Base-by-base conservation (phyloP, 805 yeast species). In the Kodamaea kaohsiungensis region DNA sequence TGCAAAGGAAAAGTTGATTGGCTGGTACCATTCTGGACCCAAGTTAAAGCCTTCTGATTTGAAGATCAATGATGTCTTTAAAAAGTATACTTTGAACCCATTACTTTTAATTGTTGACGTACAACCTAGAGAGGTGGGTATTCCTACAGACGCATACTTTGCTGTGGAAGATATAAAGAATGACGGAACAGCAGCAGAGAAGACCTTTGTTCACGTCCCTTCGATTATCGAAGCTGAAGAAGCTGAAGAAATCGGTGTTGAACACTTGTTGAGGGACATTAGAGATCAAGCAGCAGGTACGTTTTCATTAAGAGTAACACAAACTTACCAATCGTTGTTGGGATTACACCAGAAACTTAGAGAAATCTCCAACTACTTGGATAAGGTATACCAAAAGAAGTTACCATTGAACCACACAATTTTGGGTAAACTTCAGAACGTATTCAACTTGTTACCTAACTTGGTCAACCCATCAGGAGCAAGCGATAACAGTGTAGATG, bases 1-100 rank as follows among this genome's bases (percentile, higher is more conserved):
- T 74, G 99, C 99, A 16, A 92, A 90, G 73, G 99, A 95, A 71
- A 89, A 85, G 68, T 79, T 95, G 48, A 86, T 95, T 67, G 99
- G 99, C n/a, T 95, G 99, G 99, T 95, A 95, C 69, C 99, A 95
- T 71, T 87, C 97, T 7, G 99, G 99, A 3, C 98, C 98, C 16
- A 91, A 91, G 69, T 81, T 96, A 60, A 86, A 84, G 63, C 82
- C 92, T 1, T 87, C 96, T 13, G 99, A 95, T 68, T 77, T 95
- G 59, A 89, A 88, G 67, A 95, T 95, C 65, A 93, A 93, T 68
- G 97, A 95, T 60, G 77, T 75, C 1, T 91, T 95, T 77, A 91
- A 87, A 69, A 86, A 83, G 62, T 93, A 91, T 69, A 84, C 92
- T 0, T 73, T 86, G 3, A 84, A 87, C 57, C 98, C 98, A 3